These are phyloP conservation scores for Jatropha podagrica DNA, from an alignment of 441 rosid species.

Conservation along the genomic window DNA sequence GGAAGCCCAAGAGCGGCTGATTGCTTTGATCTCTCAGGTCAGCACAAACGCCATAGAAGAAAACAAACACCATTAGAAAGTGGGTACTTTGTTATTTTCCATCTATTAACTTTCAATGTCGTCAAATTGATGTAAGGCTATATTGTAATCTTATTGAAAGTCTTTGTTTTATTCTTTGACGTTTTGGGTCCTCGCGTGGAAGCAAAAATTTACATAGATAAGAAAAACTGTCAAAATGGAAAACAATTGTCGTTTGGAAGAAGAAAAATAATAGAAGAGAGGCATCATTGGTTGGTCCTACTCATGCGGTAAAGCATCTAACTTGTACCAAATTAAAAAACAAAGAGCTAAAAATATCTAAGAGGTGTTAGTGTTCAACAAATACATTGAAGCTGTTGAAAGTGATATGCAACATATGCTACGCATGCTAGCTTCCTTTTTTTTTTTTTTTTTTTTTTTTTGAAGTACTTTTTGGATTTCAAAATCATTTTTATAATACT, in stretches of 20 bases:
- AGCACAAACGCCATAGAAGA: conserved; percentile 25
- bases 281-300: not conserved
- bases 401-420: no score
- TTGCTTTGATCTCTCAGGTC: conserved; percentile 52
- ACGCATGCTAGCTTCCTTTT: no score
- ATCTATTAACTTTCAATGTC: not conserved
- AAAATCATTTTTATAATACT: no score
- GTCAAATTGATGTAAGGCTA: not conserved
- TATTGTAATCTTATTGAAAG: not conserved
- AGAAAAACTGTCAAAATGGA: not conserved
- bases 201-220: not conserved
- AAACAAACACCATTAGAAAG: conserved; percentile 8
- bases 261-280: no score
- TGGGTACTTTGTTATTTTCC: conserved; percentile 13
- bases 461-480: no score
- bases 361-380: no score
- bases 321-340: not conserved
- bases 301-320: conserved; percentile 9
- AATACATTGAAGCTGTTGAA: no score
- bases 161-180: not conserved
- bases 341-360: not conserved
- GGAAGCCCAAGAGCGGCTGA: conserved; percentile 79
- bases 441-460: no score
- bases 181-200: not conserved
- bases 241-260: not conserved